Evolutionary conservation across 2,329 filamentous ascomycete genomes (phyloP), one percentile per base, ranked within the genome.

Genomic region (Aspergillus sergii): DNA sequence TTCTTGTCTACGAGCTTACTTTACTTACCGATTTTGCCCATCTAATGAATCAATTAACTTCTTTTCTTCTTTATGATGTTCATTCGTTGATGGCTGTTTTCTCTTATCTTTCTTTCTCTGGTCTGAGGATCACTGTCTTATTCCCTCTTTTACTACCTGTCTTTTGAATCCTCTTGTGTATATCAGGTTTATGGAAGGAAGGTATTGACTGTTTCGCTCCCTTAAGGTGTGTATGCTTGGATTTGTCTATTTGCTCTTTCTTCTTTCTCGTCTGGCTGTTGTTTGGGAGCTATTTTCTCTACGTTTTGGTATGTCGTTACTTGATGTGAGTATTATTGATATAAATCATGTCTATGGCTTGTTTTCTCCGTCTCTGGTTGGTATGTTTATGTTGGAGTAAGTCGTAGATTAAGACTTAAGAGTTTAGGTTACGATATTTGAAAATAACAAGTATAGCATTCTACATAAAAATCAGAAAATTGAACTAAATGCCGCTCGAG

Each of bases 21-120:
- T 19, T 34, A 34, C 4, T 48, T 48, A 48, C 36, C 60, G 48
- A 56, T 30, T 57, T 50, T 30, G 58, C 51, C 41, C 32, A 39
- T 48, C 21, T 48, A 48, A 48, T 48, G 45, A 48, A 48, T 28
- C 45, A 62, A 57, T 63, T 36, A 43, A 12, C 36, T 34, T 51
- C 14, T 36, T 14, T 36, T 58, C 41, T 60, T 53, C 34, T 56
- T 60, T 23, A 46, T 23, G 11, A 23, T 23, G 21, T 45, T 12
- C 23, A 21, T 45, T 54, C 46, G 45, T 60, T 58, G 21, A 28
- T 50, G 23, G n/a, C 28, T 51, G 4, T 51, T 10, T 4, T 11
- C 6, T n/a, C 4, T 8, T 51, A 23, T 34, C n/a, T 34, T 9
- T 12, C 14, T 30, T n/a, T 32, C 48, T n/a, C 2, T 21, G 48